Base-by-base conservation (phyloP, 2,329 filamentous ascomycete species). In the Claviceps africana region DNA sequence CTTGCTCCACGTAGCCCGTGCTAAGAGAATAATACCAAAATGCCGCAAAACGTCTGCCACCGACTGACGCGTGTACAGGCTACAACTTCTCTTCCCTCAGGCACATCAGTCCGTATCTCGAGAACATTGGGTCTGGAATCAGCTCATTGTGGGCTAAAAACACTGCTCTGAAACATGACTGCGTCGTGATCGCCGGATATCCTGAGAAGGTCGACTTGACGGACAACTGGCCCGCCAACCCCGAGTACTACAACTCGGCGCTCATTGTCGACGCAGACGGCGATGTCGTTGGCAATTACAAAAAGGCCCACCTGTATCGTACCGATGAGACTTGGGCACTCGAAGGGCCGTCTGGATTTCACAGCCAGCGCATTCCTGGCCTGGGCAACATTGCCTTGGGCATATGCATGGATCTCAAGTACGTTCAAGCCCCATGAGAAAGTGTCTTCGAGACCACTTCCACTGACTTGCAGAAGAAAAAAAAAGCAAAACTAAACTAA, bases 41-140 rank as follows among this genome's bases (percentile, higher is more conserved):
- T n/a, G n/a, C n/a, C n/a, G n/a, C n/a, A 13, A n/a, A 43, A 5
- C 40, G 10, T 42, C 35, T 22, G 31, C 9, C 44, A 35, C 42
- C 48, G 47, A 40, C 37, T 51, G 47, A 46, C 48, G n/a, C 31
- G 4, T 33, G 33, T 15, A 43, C 21, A 80, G 85, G 87, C 31
- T 93, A 90, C 70, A 89, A 89, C 63, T 91, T 90, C 69, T 75
- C 77, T 43, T 85, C 82, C 0, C 64, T 87, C 2, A 69, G 77
- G 33, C 75, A 87, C 1, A 88, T 91, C 44, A 67, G 68, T 1
- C 83, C 85, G 0, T 85, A 73, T 58, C 77, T 91, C 3, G 87
- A 93, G 61, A 76, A 73, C 0, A 78, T 78, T 0, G 75, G 77
- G 5, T 71, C 77, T 0, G 87, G 87, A 0, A 79, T 85, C 51